Percentiles rank a stretch among this genome's conserved stretches.
These are phyloP conservation scores for Sapria himalayana DNA, from an alignment of 345 rosid species.

Conservation along the genomic window DNA sequence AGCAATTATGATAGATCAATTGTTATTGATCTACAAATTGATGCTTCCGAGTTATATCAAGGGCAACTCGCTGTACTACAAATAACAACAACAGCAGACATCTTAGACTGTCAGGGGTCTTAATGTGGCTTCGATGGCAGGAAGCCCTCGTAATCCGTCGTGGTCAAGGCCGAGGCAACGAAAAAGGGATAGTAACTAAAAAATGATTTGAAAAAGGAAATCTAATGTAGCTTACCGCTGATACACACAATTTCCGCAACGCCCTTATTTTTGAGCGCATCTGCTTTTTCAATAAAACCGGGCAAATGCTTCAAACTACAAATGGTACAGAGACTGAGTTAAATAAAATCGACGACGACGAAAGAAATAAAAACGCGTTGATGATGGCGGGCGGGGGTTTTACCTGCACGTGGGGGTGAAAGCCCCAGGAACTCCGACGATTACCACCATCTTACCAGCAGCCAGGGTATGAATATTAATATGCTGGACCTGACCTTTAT, in stretches of 20 bases:
- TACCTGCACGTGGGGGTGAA: constrained; percentile 99
- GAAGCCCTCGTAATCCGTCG: no score
- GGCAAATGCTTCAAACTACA: constrained; percentile 85
- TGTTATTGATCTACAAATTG: no score
- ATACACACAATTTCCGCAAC: constrained; percentile 57
- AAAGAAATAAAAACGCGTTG: not conserved
- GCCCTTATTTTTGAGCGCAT: constrained; percentile 62
- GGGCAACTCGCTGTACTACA: no score
- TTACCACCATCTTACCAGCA: constrained; percentile 60
- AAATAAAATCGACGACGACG: not conserved
- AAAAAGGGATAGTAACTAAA: not conserved
- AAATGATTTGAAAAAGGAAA: not conserved
- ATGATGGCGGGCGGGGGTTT: not conserved
- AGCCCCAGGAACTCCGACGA: constrained; percentile 97
- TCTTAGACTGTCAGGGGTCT: no score
- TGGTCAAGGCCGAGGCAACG: no score
- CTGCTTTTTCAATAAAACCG: constrained; percentile 82
- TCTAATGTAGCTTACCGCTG: constrained; percentile 77
- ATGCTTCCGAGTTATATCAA: no score
- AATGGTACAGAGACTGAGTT: not conserved
- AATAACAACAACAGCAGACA: no score
- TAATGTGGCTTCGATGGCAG: no score
- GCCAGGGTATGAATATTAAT: constrained; percentile 66
- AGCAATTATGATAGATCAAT: no score
- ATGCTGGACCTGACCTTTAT: constrained; percentile 55